phyloP scores from a whole-genome alignment of 164 flowering plant genomes.

The Akebia trifoliata region DNA sequence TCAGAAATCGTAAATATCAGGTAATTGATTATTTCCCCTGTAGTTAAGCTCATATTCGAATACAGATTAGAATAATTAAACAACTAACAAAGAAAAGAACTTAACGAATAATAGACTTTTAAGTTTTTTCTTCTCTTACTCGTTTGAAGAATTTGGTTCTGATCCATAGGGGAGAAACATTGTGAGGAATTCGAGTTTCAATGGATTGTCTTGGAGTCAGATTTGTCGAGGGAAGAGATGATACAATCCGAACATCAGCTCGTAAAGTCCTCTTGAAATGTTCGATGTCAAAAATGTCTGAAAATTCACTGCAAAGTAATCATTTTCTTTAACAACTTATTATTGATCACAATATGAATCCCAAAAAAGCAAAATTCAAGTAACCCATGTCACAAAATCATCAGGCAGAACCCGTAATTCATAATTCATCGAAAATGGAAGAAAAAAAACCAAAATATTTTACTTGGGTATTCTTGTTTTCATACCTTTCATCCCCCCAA shows the following conservation, averaged over 20 bases:
- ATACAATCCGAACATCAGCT: constrained; percentile 55
- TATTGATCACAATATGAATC: no score
- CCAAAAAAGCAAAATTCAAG: no score
- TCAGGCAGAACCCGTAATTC: neutral
- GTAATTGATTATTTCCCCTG: no score
- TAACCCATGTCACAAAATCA: neutral
- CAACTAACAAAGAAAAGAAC: no score
- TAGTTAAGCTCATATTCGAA: no score
- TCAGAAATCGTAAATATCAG: neutral
- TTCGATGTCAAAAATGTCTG: constrained; percentile 57
- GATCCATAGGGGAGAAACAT: constrained; percentile 47
- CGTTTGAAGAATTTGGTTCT: constrained; percentile 35
- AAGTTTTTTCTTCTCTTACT: constrained; percentile 31
- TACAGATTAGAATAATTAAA: no score
- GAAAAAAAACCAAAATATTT: neutral
- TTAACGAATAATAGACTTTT: no score
- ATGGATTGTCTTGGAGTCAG: constrained; percentile 28
- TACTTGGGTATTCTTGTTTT: no score
- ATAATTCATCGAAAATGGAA: neutral
- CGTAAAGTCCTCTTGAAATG: constrained; percentile 54
- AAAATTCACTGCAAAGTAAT: constrained; percentile 59
- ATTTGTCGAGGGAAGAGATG: constrained; percentile 58
- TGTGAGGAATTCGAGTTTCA: constrained; percentile 32
- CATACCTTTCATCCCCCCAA: constrained; percentile 52
- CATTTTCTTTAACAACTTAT: no score